Conservation (phyloP, 2,329 filamentous ascomycete genomes). For the Sordariomycetes sp. region DNA sequence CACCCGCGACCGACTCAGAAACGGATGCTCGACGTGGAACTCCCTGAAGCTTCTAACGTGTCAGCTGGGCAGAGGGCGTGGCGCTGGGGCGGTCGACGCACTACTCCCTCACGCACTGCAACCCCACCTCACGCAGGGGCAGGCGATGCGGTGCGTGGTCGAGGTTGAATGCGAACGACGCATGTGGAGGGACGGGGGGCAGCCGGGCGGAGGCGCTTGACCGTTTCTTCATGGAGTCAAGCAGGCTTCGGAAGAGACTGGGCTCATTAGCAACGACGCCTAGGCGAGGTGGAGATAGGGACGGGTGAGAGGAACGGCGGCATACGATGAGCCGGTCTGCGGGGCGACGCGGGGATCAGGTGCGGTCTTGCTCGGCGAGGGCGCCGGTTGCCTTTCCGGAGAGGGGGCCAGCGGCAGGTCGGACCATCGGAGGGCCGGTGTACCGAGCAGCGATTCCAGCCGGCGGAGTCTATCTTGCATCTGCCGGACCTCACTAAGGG, state of each 20-base stretch:
- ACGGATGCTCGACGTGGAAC: not conserved
- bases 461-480: not conserved
- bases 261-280: not conserved
- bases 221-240: not conserved
- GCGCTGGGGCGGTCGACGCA: not conserved
- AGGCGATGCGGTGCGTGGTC: not conserved
- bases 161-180: not conserved
- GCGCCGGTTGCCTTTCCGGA: not conserved
- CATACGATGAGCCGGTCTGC: not conserved
- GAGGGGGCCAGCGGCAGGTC: not conserved
- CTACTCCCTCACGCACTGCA: not conserved
- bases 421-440: not conserved
- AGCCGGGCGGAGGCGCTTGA: not conserved
- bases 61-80: not conserved
- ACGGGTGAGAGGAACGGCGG: not conserved
- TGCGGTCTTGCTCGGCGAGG: not conserved
- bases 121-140: not conserved
- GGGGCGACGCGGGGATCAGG: not conserved
- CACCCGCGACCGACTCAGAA: not conserved
- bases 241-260: not conserved
- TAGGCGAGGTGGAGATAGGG: not conserved
- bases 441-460: not conserved
- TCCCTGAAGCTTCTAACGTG: not conserved
- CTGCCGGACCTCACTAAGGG: not conserved
- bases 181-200: not conserved